Evolutionary conservation across 208 protist species (phyloP), one percentile per base, ranked within the genome.

Genomic region (Acanthamoeba quina): DNA sequence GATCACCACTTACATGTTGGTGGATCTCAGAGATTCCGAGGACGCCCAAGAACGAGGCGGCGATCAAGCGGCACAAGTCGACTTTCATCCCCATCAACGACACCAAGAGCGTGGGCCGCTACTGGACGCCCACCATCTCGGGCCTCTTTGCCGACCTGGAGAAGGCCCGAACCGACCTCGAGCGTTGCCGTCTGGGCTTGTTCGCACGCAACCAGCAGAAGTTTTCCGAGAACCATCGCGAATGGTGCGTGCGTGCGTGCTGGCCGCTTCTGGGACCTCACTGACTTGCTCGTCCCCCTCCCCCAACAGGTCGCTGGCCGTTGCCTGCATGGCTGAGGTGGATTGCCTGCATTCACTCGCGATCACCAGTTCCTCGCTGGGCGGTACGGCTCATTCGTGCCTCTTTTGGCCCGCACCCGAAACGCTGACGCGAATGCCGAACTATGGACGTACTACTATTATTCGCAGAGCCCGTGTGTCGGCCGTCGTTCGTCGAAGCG

Each of bases 281-380:
- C 34, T 37, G 1, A 37, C 34, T 0, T 37, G 34, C 34, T 37
- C 34, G 34, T 37, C 34, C 2, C 68, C 24, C 68, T 15, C 4
- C 68, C 37, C 17, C 21, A 17, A 3, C 34, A 58, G 94, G 68
- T 13, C 9, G 19, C 15, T 26, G 17, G 96, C 88, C 1, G 93
- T 97, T 1, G 5, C 62, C 52, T 93, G 60, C 24, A 37, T 98
- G 11, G 90, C 95, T 19, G 64, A 97, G 19, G 70, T 98, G 17
- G 97, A 98, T 74, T 97, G 94, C 64, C 24, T 97, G 5, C 64
- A 94, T 21, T 96, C 95, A 0, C 34, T 97, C 5, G 85, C 95
- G 44, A 94, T 91, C 44, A 90, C 89, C 93, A 64, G 70, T 21
- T 21, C 78, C 17, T 83, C 72, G 26, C 34, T 62, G 34, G 83